Evolutionary conservation across 2,329 filamentous ascomycete genomes (phyloP).

Genomic region (Paecilomyces niveus): DNA sequence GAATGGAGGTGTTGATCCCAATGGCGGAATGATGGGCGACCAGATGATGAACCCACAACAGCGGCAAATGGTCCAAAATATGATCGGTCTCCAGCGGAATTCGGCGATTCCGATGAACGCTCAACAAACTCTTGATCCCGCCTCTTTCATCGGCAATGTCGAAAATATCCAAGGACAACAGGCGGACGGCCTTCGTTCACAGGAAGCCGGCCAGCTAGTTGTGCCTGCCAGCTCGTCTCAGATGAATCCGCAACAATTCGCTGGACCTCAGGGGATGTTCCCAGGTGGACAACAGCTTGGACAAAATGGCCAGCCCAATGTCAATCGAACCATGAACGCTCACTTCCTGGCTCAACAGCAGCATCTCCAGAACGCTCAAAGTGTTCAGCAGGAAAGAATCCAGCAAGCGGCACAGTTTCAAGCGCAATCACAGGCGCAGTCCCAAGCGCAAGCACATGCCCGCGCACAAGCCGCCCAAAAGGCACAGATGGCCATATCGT

Average conservation of each 20-base stretch:
- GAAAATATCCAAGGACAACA: slow-evolving; percentile 55
- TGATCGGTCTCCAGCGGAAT: slow-evolving; percentile 34
- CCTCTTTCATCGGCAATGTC: slow-evolving; percentile 39
- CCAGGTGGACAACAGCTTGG: slow-evolving; percentile 32
- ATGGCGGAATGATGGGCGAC: slow-evolving; percentile 27
- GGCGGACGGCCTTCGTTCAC: slow-evolving; percentile 53
- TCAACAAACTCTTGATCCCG: slow-evolving; percentile 25
- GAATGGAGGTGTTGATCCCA: slow-evolving; percentile 21
- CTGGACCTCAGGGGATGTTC: slow-evolving; percentile 36
- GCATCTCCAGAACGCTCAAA: slow-evolving; percentile 34
- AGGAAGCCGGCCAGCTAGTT: slow-evolving; percentile 56
- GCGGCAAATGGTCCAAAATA: slow-evolving; percentile 34
- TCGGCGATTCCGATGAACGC: slow-evolving; percentile 25
- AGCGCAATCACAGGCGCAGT: slow-evolving; percentile 28
- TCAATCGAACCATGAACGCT: slow-evolving; percentile 32
- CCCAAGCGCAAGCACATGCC: slow-evolving; percentile 32
- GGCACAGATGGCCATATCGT: slow-evolving; percentile 40
- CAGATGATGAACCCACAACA: slow-evolving; percentile 32
- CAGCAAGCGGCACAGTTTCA: slow-evolving; percentile 31
- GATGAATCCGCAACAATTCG: slow-evolving; percentile 35
- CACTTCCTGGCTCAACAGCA: slow-evolving; percentile 37
- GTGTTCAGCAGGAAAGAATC: slow-evolving; percentile 34
- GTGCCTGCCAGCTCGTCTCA: slow-evolving; percentile 56
- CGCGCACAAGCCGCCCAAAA: slow-evolving; percentile 39
- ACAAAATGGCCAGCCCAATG: slow-evolving; percentile 29